Percentiles rank a stretch among this genome's conserved stretches.
Conservation (phyloP, 2,329 filamentous ascomycete genomes). For the Triangularia verruculosa region DNA sequence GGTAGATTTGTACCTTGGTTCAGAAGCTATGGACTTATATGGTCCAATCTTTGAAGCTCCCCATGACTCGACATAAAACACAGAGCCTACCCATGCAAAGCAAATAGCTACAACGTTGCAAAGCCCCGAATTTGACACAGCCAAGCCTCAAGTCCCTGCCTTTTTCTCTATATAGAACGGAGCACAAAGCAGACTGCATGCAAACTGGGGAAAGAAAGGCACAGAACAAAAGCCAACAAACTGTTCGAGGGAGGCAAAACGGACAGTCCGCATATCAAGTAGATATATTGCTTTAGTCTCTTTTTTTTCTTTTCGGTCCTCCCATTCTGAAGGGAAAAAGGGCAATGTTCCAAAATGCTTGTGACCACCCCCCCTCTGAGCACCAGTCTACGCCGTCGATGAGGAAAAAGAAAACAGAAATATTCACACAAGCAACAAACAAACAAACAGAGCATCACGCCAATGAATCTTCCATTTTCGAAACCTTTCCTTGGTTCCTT, state of each 20-base stretch:
- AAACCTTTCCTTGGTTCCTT: background rate
- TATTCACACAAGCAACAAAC: background rate
- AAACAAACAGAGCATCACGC: background rate
- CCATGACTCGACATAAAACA: background rate
- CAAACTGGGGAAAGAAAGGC: background rate
- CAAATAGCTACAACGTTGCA: background rate
- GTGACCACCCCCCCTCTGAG: constrained; percentile 1
- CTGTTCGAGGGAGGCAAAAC: too few relatives aligned
- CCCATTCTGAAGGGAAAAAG: background rate
- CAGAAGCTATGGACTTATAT: too few relatives aligned
- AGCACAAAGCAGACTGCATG: background rate
- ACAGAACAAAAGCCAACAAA: background rate
- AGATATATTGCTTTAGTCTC: constrained; percentile 9
- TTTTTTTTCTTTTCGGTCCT: constrained; percentile 1
- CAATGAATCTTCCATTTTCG: background rate
- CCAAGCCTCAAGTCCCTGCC: background rate
- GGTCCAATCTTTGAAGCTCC: too few relatives aligned
- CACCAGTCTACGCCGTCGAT: background rate
- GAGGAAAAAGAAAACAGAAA: constrained; percentile 5
- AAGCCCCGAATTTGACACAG: background rate
- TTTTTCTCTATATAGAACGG: background rate
- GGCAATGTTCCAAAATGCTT: background rate
- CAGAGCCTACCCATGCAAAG: background rate
- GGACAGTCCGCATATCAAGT: background rate
- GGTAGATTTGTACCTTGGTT: too few relatives aligned